Percentiles rank a stretch among this genome's conserved stretches.
Conservation (phyloP, 208 protist species). For the Porcisia hertigi region DNA sequence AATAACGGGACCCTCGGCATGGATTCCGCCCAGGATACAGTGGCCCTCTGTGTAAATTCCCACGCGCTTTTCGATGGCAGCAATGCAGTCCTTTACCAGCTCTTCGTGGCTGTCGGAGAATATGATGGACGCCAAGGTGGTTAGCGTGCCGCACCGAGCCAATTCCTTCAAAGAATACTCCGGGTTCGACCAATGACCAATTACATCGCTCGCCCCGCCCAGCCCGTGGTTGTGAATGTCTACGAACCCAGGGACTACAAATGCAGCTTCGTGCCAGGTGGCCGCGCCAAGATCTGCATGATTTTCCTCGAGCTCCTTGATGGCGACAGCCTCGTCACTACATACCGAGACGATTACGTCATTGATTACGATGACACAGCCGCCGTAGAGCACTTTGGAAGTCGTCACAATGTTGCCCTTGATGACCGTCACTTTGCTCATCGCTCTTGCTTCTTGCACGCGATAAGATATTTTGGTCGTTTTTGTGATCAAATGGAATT, state of each 20-base stretch:
- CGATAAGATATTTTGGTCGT: not conserved
- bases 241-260: slow-evolving; percentile 72
- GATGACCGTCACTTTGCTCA: slow-evolving; percentile 40
- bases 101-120: slow-evolving; percentile 62
- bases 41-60: slow-evolving; percentile 40
- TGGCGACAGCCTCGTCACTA: slow-evolving; percentile 22
- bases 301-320: slow-evolving; percentile 13
- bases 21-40: slow-evolving; percentile 67
- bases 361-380: slow-evolving; percentile 47
- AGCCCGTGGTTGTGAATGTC: slow-evolving; percentile 84
- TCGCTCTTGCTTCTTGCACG: not conserved
- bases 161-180: slow-evolving; percentile 64
- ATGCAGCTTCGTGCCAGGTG: slow-evolving; percentile 29
- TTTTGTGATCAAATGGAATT: not conserved
- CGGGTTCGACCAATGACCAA: slow-evolving; percentile 70
- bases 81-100: slow-evolving; percentile 46
- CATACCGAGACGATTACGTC: slow-evolving; percentile 40
- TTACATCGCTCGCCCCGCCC: slow-evolving; percentile 60
- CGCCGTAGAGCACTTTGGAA: slow-evolving; percentile 57
- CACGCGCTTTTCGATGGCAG: slow-evolving; percentile 46
- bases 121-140: slow-evolving; percentile 65
- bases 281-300: slow-evolving; percentile 15
- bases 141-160: slow-evolving; percentile 71
- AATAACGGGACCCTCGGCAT: slow-evolving; percentile 72
- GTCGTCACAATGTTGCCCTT: slow-evolving; percentile 69